phyloP scores from a whole-genome alignment of 768 basidiomycete genomes.

The Thelephora ganbajun region DNA sequence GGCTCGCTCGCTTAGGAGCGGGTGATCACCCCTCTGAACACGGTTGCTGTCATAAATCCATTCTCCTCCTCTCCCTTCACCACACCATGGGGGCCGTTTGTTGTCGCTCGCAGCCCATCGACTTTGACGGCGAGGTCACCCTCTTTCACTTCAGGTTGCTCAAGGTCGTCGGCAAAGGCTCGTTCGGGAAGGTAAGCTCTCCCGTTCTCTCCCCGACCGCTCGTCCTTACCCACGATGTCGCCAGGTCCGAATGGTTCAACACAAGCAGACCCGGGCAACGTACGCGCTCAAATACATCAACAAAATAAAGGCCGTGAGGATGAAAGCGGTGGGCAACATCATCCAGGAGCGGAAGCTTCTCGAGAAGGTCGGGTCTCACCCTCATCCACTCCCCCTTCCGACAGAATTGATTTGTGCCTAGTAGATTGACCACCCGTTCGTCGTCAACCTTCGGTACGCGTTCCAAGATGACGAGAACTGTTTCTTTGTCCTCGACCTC shows the following conservation, averaged over 20 bases:
- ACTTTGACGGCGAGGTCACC: slow-evolving; percentile 91
- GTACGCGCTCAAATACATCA: slow-evolving; percentile 44
- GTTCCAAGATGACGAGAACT: slow-evolving; percentile 95
- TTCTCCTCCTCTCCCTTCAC: not conserved
- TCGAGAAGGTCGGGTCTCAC: slow-evolving; percentile 31
- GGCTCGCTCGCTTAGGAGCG: not conserved
- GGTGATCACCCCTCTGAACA: not conserved
- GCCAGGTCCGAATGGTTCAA: slow-evolving; percentile 41
- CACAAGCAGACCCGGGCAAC: slow-evolving; percentile 38
- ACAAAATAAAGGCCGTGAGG: slow-evolving; percentile 37
- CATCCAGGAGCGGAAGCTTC: slow-evolving; percentile 35
- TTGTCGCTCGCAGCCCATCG: slow-evolving; percentile 83
- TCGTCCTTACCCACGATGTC: not conserved
- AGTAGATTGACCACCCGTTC: slow-evolving; percentile 78
- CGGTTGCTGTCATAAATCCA: too few species aligned
- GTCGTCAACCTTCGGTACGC: slow-evolving; percentile 87
- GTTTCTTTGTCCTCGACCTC: slow-evolving; percentile 94
- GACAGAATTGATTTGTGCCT: not conserved
- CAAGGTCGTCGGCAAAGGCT: slow-evolving; percentile 95
- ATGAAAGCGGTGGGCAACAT: slow-evolving; percentile 38
- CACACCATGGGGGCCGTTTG: slow-evolving; percentile 66
- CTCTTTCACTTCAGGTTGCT: slow-evolving; percentile 94
- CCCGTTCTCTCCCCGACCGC: slow-evolving; percentile 4
- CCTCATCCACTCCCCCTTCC: not conserved
- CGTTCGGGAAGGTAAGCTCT: slow-evolving; percentile 85